Conservation (phyloP, 2,329 filamentous ascomycete species). For the Mycosphaerella sp. region DNA sequence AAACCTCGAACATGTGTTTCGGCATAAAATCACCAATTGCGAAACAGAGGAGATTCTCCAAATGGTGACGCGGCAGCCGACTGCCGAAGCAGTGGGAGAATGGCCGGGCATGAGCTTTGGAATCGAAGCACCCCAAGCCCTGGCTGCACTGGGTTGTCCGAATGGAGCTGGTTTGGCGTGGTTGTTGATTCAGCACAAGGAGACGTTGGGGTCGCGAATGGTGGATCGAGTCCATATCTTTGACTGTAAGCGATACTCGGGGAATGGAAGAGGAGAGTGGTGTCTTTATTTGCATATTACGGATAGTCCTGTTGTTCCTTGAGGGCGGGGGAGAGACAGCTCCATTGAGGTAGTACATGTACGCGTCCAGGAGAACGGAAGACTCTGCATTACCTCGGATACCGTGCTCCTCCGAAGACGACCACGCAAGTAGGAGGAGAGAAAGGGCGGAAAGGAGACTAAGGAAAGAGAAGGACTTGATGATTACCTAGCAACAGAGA, state of each 20-base stretch:
- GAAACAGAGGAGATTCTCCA: neutral
- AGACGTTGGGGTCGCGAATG: neutral
- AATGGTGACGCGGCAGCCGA: neutral
- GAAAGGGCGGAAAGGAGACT: too few relatives aligned
- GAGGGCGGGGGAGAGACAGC: too few relatives aligned
- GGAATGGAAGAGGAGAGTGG: neutral
- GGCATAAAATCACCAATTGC: neutral
- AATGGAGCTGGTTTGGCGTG: conserved; percentile 4
- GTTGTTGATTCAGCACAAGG: conserved; percentile 5
- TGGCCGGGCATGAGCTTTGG: conserved; percentile 2
- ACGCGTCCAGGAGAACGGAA: too few relatives aligned
- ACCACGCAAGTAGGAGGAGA: too few relatives aligned
- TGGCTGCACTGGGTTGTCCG: neutral
- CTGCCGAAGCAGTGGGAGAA: neutral
- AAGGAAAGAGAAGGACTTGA: too few relatives aligned
- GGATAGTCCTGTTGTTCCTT: neutral
- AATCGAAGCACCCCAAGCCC: neutral
- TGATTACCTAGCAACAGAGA: too few relatives aligned
- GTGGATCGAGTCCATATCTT: conserved; percentile 7
- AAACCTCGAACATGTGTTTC: neutral
- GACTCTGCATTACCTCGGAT: too few relatives aligned
- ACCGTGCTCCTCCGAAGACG: too few relatives aligned
- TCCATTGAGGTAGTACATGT: too few relatives aligned
- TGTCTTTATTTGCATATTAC: conserved; percentile 6
- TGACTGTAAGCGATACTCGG: neutral